Percentiles rank a stretch among this genome's conserved stretches.
These are phyloP conservation scores for Sonneratia caseolaris DNA, from an alignment of 345 rosid species.

Conservation along the genomic window DNA sequence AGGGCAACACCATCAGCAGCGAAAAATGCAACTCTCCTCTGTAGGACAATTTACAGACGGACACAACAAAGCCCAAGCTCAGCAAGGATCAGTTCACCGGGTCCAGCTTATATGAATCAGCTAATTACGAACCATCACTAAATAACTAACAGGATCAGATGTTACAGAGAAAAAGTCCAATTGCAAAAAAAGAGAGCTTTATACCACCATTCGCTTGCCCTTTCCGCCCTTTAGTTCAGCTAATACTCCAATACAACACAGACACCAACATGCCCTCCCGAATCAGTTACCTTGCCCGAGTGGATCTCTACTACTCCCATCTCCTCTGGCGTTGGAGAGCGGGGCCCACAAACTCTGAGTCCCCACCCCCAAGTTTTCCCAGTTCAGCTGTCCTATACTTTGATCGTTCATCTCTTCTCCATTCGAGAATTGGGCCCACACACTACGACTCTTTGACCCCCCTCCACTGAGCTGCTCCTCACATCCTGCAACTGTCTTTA, in stretches of 20 bases:
- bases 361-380: slow-evolving; percentile 62
- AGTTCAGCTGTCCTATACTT: slow-evolving; percentile 59
- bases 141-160: not conserved
- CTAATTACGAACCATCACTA: not conserved
- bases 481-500: slow-evolving; percentile 57
- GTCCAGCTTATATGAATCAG: slow-evolving; percentile 2
- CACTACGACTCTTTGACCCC: slow-evolving; percentile 60
- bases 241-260: not conserved
- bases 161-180: not conserved
- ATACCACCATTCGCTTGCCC: not conserved
- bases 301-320: slow-evolving; percentile 27
- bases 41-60: not conserved
- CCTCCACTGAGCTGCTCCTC: slow-evolving; percentile 59
- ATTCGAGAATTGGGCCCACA: slow-evolving; percentile 74
- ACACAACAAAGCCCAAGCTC: not conserved
- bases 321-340: slow-evolving; percentile 35
- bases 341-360: slow-evolving; percentile 55
- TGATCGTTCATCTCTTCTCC: slow-evolving; percentile 53
- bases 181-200: not conserved
- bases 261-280: not conserved
- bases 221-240: not conserved
- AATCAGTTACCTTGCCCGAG: slow-evolving; percentile 17
- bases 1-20: not conserved
- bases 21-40: not conserved
- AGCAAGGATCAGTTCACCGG: not conserved